Evolutionary conservation across 31 red algal species (phyloP).

Genomic region (Porphyra umbilicalis): DNA sequence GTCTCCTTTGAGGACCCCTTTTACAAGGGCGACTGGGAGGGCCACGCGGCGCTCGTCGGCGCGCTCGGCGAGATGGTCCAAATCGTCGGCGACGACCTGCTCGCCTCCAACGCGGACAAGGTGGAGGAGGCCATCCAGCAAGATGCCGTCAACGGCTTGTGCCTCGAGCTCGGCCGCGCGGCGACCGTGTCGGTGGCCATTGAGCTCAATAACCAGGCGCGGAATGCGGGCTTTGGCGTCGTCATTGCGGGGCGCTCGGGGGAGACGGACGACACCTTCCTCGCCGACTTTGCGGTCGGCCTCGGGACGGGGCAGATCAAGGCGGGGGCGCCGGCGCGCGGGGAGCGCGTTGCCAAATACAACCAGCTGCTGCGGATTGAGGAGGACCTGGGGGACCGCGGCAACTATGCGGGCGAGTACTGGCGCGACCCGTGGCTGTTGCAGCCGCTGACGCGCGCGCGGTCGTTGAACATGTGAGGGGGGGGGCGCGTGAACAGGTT

Average conservation of each 20-base stretch:
- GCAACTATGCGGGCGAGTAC: constrained; percentile 81
- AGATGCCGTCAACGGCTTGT: constrained; percentile 74
- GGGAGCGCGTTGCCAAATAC: constrained; percentile 92
- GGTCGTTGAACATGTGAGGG: not conserved
- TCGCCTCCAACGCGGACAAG: constrained; percentile 73
- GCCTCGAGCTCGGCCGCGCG: constrained; percentile 88
- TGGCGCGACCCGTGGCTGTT: constrained; percentile 95
- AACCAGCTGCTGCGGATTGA: constrained; percentile 94
- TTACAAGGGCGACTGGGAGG: constrained; percentile 75
- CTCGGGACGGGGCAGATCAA: constrained; percentile 96
- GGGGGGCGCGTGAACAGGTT: too few species aligned
- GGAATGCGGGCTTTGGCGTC: constrained; percentile 80
- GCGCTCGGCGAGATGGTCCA: constrained; percentile 77
- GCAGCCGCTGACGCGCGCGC: constrained; percentile 5
- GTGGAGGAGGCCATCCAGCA: constrained; percentile 73
- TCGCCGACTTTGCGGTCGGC: constrained; percentile 83
- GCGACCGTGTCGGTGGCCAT: constrained; percentile 88
- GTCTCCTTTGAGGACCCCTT: constrained; percentile 95
- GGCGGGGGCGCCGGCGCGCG: constrained; percentile 84
- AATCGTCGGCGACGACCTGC: constrained; percentile 87
- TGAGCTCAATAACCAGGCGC: constrained; percentile 58
- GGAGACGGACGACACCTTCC: constrained; percentile 93
- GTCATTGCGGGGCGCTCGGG: constrained; percentile 86
- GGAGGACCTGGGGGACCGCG: constrained; percentile 72
- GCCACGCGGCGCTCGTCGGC: constrained; percentile 63